These are phyloP conservation scores for Trichoderma koningiopsis DNA, from an alignment of 2,329 filamentous ascomycete species.

Conservation along the genomic window DNA sequence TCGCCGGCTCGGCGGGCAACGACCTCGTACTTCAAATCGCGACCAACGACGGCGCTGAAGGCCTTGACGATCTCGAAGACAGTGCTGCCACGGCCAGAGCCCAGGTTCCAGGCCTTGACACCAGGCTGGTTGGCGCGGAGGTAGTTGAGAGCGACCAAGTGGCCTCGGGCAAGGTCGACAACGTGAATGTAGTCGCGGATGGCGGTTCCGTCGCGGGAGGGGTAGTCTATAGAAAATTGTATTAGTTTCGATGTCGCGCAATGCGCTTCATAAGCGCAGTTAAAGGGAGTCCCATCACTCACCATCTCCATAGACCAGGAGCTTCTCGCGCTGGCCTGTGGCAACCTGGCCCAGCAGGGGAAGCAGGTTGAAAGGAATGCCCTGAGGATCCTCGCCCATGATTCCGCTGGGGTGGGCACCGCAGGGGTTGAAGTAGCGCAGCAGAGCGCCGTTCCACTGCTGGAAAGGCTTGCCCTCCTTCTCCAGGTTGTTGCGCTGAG, in stretches of 20 bases:
- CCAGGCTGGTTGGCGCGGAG: constrained; percentile 82
- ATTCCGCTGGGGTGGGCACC: constrained; percentile 93
- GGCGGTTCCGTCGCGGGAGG: constrained; percentile 85
- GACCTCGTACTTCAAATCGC: constrained; percentile 83
- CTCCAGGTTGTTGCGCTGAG: constrained; percentile 78
- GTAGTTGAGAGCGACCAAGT: constrained; percentile 87
- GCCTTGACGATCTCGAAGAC: constrained; percentile 98
- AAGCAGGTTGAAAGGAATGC: constrained; percentile 92
- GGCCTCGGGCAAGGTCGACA: constrained; percentile 82
- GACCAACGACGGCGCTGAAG: constrained; percentile 84
- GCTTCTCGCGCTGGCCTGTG: constrained; percentile 90
- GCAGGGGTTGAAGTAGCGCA: constrained; percentile 97
- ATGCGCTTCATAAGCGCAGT: background rate
- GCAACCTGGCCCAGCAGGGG: constrained; percentile 94
- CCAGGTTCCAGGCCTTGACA: constrained; percentile 94
- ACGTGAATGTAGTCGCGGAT: constrained; percentile 99
- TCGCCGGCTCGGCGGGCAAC: constrained; percentile 81
- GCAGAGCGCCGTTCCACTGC: constrained; percentile 88
- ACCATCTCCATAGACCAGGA: constrained; percentile 94
- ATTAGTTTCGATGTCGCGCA: constrained; percentile 30
- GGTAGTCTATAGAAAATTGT: constrained; percentile 67
- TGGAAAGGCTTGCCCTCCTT: constrained; percentile 77
- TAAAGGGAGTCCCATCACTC: constrained; percentile 38
- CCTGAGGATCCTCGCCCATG: constrained; percentile 97
- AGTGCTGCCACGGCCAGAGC: constrained; percentile 90